A percentile compares a stretch with the other conserved stretches of the same genome.
Evolutionary conservation across 495 filamentous ascomycete genomes (phyloP).

Genomic region (Lentithecium fluviatile): DNA sequence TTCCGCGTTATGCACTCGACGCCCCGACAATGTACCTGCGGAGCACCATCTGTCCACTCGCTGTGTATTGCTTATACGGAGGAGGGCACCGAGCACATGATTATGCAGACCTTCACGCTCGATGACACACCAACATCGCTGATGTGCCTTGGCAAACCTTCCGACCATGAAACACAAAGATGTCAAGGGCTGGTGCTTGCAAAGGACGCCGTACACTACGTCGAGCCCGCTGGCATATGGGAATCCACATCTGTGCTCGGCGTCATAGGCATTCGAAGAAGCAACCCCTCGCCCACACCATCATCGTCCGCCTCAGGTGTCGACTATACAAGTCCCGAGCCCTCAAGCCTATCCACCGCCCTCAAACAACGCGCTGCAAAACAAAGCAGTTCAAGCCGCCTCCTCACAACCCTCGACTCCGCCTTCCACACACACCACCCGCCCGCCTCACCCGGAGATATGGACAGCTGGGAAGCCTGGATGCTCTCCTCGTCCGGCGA

Average conservation of each 20-base stretch:
- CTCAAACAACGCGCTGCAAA: constrained; percentile 17
- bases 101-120: constrained; percentile 38
- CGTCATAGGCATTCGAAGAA: constrained; percentile 45
- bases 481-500: constrained; percentile 53
- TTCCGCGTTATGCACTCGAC: constrained; percentile 38
- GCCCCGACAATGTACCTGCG: constrained; percentile 30
- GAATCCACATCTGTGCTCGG: constrained; percentile 42
- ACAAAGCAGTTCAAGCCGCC: not conserved
- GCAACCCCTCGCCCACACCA: constrained; percentile 32
- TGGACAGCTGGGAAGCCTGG: constrained; percentile 62
- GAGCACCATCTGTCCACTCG: constrained; percentile 34
- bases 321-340: constrained; percentile 3
- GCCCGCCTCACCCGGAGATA: constrained; percentile 5
- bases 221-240: constrained; percentile 48
- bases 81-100: constrained; percentile 28
- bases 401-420: constrained; percentile 1
- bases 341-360: not conserved
- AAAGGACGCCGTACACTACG: constrained; percentile 37
- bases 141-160: constrained; percentile 35
- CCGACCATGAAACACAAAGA: constrained; percentile 10
- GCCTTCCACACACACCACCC: not conserved
- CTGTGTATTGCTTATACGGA: constrained; percentile 39
- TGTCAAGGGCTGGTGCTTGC: constrained; percentile 44
- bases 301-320: constrained; percentile 21
- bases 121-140: constrained; percentile 24